Evolutionary conservation across 495 filamentous ascomycete genomes (phyloP).

Genomic region (Aspergillus affinis): DNA sequence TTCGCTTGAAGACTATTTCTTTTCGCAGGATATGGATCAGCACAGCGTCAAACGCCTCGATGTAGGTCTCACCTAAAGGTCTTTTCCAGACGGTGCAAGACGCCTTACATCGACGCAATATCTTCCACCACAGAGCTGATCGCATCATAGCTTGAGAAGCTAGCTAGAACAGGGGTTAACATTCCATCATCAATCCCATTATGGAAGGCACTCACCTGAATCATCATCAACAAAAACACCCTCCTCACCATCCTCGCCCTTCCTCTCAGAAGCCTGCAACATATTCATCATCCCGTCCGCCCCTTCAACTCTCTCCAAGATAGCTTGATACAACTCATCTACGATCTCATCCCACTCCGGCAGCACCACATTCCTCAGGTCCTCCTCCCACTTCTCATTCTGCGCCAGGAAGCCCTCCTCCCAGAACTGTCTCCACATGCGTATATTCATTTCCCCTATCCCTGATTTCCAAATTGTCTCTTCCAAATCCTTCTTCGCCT

Average conservation of each 20-base stretch:
- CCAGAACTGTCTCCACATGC: constrained; percentile 28
- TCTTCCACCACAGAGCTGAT: too few species aligned
- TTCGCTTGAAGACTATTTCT: too few species aligned
- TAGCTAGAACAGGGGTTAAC: neutral
- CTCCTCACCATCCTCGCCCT: neutral
- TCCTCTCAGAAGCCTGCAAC: neutral
- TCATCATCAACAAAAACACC: neutral
- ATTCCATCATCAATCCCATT: neutral
- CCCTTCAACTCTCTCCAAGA: constrained; percentile 28
- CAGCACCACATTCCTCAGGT: constrained; percentile 13
- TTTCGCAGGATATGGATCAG: too few species aligned
- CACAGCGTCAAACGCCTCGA: too few species aligned
- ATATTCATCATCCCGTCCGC: constrained; percentile 2
- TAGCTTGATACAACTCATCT: constrained; percentile 22
- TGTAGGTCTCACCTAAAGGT: too few species aligned
- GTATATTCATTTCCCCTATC: constrained; percentile 11
- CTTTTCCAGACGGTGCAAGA: too few species aligned
- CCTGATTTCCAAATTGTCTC: neutral
- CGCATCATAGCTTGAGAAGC: too few species aligned
- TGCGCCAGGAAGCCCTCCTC: constrained; percentile 15
- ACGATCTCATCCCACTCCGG: constrained; percentile 29
- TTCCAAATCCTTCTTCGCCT: constrained; percentile 12
- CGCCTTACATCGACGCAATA: too few species aligned
- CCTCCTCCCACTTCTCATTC: constrained; percentile 29
- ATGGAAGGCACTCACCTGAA: neutral